Evolutionary conservation across 148 eudicot genomes (phyloP), one percentile per base, ranked within the genome.

Genomic region (Rhododendron griersonianum): DNA sequence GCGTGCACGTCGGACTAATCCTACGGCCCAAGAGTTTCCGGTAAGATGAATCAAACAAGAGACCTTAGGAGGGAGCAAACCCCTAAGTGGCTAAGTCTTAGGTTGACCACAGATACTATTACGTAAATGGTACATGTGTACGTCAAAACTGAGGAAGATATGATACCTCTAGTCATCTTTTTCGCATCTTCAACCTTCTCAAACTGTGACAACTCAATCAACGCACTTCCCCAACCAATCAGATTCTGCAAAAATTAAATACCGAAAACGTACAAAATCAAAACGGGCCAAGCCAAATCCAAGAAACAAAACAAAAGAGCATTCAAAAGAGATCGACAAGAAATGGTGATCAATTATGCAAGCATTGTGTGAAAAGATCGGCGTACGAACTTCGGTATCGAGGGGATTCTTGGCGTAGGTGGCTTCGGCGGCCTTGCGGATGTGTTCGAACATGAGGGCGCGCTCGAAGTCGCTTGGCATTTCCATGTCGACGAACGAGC

Each of bases 371-470:
- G 37, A 78, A 41, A 14, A 19, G 80, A 53, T 21, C 2, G 41
- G 76, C 0, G 76, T 0, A 88, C 87, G 61, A 28, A 96, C 98
- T 69, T 93, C 98, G 80, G 93, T 94, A 83, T 96, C 98, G 28
- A 85, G 89, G 81, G 99, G 99, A 82, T 94, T 89, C 55, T 88
- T 78, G 75, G 90, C 80, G 86, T 96, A 93, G 65, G 89, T 37
- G 53, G 90, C 90, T 89, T 96, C 98, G 19, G 95, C 91, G 15
- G 91, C 71, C 84, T 92, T 93, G 85, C 98, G 94, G 87, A 95
- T 92, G 57, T 93, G 96, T 81, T 96, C 98, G 89, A 95, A 95
- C 89, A 93, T 93, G 44, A 95, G 86, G 2, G 94, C 79, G 16
- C 96, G 93, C 83, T 96, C 98, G 18, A 96, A 84, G 6, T 96